Base-by-base conservation (phyloP, 1,284 basidiomycete genomes). In the Meira miltonrushii region DNA sequence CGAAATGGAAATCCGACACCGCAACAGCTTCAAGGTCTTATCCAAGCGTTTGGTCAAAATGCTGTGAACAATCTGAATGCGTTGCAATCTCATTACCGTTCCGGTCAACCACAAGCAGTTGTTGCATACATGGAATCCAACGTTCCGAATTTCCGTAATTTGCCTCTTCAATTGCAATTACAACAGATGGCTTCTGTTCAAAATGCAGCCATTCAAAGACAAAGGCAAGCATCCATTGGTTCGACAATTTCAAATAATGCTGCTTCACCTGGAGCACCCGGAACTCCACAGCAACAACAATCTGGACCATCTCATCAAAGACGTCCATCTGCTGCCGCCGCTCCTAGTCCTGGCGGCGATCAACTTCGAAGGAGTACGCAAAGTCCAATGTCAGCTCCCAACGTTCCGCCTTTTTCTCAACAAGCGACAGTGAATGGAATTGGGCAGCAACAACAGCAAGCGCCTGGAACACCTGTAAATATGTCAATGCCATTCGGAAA, bases 41-140 rank as follows among this genome's bases (percentile, higher is more conserved):
- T 68, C 39, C 63, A 68, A 40, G 65, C 69, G 0, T 72, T 71
- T 47, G 70, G 70, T 2, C 65, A 67, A 33, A 71, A 66, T 53
- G 70, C 70, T 12, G 54, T 72, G 10, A 60, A 58, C 50, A 67
- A 69, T 28, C 54, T 69, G 21, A 65, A 69, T 39, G 61, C 67
- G 5, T 59, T 72, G 0, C 70, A 72, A 52, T 50, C 65, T 6
- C 66, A 71, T 39, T 50, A 61, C 46, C 61, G 64, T 21, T 33
- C 28, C 3, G 69, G 68, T 1, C 66, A 69, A 39, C 65, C 61
- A 0, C 67, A 71, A 39, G 65, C 67, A 1, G 65, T 69, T 56
- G 63, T 71, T 17, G 53, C 62, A 1, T 69, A 54, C 60, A 71
- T 68, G 68, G 68, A 69, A 38, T 54, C 61, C 10, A 62, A 67